Evolutionary conservation across 2,329 filamentous ascomycete species (phyloP), one percentile per base, ranked within the genome.

Genomic region (Byssothecium circinans): DNA sequence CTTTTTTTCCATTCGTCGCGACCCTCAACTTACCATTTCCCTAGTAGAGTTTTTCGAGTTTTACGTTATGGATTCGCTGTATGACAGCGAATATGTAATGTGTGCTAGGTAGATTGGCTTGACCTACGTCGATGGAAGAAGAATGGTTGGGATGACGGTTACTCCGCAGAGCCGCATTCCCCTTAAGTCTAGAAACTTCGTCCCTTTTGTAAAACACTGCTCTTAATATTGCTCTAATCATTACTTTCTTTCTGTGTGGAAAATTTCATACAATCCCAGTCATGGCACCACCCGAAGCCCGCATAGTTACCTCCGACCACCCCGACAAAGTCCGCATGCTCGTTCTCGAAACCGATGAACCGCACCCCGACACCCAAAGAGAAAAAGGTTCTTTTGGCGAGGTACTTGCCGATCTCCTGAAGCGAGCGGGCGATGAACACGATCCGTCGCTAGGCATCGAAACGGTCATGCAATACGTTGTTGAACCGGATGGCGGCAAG

Each of bases 271-370:
- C 10, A 39, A 8, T 27, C 15, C 4, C 36, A 39, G 14, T 32
- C n/a, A 67, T 66, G 62, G 57, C 49, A 35, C 58, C 61, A 15
- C 57, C 57, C 12, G 55, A 54, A 41, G 57, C 62, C 19, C 50
- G 57, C n/a, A 54, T 50, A 10, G 52, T 65, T 1, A 35, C 53
- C 8, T 64, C 61, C 15, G 41, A 58, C 35, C 64, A 65, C 22
- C 51, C 59, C 1, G 61, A 68, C 10, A 70, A 64, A 35, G 64
- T 75, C 33, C 72, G 73, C 52, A 75, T 77, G 61, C 69, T 84
- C 44, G 79, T 84, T 48, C 74, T 84, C 7, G 81, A 84, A 62
- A 84, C 81, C 0, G 81, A 84, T 55, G 71, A 75, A 45, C 75
- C 79, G 20, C 77, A 82, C 52, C 75, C 78, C 11, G 73, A 81